Conservation (phyloP, 2,329 filamentous ascomycete genomes). For the Sporothrix pseudoabietina region DNA sequence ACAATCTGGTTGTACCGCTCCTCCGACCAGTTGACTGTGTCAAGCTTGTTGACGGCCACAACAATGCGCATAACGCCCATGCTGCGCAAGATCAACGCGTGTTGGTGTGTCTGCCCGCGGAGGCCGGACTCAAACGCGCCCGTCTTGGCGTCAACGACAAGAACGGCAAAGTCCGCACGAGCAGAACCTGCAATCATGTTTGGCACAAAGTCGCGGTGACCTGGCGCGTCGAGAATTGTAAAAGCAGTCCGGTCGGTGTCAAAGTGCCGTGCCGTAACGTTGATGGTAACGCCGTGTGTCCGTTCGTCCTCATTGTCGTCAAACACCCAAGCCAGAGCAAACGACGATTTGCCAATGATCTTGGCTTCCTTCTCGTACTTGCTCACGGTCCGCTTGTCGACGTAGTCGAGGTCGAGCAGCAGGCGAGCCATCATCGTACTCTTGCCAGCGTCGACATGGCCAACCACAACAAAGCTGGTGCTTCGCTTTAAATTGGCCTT, state of each 20-base stretch:
- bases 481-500: conserved; percentile 75
- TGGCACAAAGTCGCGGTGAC: conserved; percentile 92
- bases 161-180: conserved; percentile 91
- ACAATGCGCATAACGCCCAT: conserved; percentile 87
- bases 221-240: conserved; percentile 93
- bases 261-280: conserved; percentile 93
- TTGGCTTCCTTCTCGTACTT: conserved; percentile 87
- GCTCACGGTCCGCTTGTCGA: conserved; percentile 85
- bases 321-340: conserved; percentile 95
- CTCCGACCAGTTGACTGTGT: conserved; percentile 80
- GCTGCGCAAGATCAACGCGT: conserved; percentile 84
- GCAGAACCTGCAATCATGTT: conserved; percentile 99
- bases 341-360: conserved; percentile 89
- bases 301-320: conserved; percentile 91
- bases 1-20: conserved; percentile 83
- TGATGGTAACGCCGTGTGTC: conserved; percentile 88
- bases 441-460: conserved; percentile 96
- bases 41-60: conserved; percentile 94
- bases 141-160: conserved; percentile 88
- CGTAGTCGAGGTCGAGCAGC: conserved; percentile 81
- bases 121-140: conserved; percentile 93
- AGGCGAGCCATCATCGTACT: conserved; percentile 97
- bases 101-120: conserved; percentile 91
- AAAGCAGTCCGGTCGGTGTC: conserved; percentile 85
- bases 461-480: conserved; percentile 90